These are phyloP conservation scores for Alternaria gaisen DNA, from an alignment of 2,329 filamentous ascomycete species.

Conservation along the genomic window DNA sequence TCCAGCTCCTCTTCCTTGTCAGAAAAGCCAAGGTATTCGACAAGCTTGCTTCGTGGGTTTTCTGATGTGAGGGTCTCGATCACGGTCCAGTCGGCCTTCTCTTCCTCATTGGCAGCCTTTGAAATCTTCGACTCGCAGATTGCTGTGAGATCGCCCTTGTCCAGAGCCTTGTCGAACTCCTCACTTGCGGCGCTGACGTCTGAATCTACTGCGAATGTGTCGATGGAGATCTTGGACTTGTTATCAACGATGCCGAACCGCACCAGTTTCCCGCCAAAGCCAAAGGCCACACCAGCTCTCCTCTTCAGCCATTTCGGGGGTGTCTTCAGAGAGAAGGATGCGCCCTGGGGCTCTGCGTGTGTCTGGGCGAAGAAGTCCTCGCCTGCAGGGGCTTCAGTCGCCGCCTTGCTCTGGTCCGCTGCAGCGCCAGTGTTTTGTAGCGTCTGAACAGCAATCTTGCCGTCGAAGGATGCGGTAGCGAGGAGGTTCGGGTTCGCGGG, in stretches of 20 bases:
- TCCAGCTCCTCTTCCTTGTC: conserved; percentile 57
- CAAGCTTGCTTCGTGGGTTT: conserved; percentile 84
- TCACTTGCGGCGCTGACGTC: conserved; percentile 84
- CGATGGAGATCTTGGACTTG: conserved; percentile 81
- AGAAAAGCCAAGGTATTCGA: conserved; percentile 89
- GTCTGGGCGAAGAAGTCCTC: conserved; percentile 97
- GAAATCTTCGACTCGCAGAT: conserved; percentile 84
- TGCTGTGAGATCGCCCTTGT: conserved; percentile 76
- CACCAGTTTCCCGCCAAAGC: conserved; percentile 92
- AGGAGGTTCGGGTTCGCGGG: conserved; percentile 91
- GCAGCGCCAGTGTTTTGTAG: conserved; percentile 91
- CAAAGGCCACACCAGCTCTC: conserved; percentile 87
- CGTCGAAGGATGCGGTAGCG: conserved; percentile 95
- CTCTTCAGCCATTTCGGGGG: conserved; percentile 91
- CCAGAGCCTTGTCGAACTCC: conserved; percentile 84
- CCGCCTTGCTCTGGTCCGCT: conserved; percentile 65
- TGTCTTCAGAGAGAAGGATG: conserved; percentile 84
- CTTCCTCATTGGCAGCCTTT: conserved; percentile 81
- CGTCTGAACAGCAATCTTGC: conserved; percentile 92
- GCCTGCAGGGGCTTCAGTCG: conserved; percentile 76
- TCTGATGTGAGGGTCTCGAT: conserved; percentile 87
- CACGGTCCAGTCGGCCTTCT: conserved; percentile 95
- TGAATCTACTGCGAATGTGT: conserved; percentile 87
- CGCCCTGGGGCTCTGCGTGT: conserved; percentile 88
- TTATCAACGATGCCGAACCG: conserved; percentile 75